A percentile compares a stretch with the other conserved stretches of the same genome.
phyloP scores from a whole-genome alignment of 805 yeast species.

The Spathaspora gorwiae region DNA sequence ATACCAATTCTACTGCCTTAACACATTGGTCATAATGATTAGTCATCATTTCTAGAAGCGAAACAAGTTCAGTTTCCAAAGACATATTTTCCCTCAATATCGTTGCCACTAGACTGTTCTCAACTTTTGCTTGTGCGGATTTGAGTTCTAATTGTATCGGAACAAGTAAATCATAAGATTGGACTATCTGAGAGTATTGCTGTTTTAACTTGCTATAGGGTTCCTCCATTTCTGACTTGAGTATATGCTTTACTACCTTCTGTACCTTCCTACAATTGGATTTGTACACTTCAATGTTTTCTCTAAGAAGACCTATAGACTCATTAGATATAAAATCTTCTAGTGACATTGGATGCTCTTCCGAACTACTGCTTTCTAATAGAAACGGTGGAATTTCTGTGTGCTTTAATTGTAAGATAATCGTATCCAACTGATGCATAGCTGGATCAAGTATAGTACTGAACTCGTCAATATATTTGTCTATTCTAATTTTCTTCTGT shows the following conservation, averaged over 20 bases:
- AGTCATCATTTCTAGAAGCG: slow-evolving; percentile 64
- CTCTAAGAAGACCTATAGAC: slow-evolving; percentile 22
- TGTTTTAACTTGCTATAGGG: slow-evolving; percentile 13
- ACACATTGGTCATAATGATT: slow-evolving; percentile 79
- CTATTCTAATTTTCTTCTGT: slow-evolving; percentile 11
- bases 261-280: slow-evolving; percentile 20
- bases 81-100: slow-evolving; percentile 39
- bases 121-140: slow-evolving; percentile 6
- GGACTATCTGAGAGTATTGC: slow-evolving; percentile 10
- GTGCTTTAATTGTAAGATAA: slow-evolving; percentile 18
- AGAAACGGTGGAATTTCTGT: slow-evolving; percentile 26
- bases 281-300: slow-evolving; percentile 24
- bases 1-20: slow-evolving; percentile 37
- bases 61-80: slow-evolving; percentile 67
- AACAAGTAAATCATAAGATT: slow-evolving; percentile 16
- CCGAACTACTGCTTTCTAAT: slow-evolving; percentile 1
- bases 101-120: slow-evolving; percentile 16
- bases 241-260: slow-evolving; percentile 11
- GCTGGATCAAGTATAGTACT: slow-evolving; percentile 17
- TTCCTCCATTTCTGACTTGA: slow-evolving; percentile 12
- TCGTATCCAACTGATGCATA: slow-evolving; percentile 19
- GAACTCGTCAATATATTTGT: slow-evolving; percentile 7
- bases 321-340: slow-evolving; percentile 32
- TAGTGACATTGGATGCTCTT: slow-evolving; percentile 10
- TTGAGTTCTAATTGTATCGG: slow-evolving; percentile 14